These are phyloP conservation scores for Trifolium fragiferum DNA, from an alignment of 306 rosid genomes.

Conservation along the genomic window DNA sequence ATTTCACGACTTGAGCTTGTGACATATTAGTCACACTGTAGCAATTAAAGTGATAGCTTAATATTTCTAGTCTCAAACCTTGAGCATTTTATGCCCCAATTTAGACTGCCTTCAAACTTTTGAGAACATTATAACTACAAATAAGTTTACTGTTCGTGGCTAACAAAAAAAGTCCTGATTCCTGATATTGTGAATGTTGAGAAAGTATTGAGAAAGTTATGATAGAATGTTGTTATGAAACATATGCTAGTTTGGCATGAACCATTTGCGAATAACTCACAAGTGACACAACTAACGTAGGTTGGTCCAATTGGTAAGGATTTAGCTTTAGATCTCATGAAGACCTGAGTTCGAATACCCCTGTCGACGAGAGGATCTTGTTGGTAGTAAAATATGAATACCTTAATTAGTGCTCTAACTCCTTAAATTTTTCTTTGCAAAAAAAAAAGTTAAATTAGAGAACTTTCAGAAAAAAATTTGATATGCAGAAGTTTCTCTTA, in stretches of 20 bases:
- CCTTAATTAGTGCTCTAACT: neutral
- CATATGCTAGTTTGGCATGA: neutral
- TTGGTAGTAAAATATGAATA: neutral
- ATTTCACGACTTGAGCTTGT: neutral
- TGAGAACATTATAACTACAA: neutral
- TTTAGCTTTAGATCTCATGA: neutral
- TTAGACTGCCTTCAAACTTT: neutral
- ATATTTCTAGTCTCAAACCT: constrained; percentile 19
- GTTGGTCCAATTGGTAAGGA: neutral
- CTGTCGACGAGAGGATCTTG: neutral
- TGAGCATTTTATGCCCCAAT: neutral
- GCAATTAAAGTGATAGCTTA: neutral
- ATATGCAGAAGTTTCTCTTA: neutral
- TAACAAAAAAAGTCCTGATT: neutral
- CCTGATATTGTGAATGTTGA: no score
- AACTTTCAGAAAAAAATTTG: neutral
- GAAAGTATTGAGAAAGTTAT: neutral
- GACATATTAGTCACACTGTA: neutral
- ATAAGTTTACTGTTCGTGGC: neutral
- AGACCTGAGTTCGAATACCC: neutral
- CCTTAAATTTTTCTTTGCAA: neutral
- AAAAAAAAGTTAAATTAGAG: neutral
- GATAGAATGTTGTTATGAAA: neutral
- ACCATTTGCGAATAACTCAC: neutral
- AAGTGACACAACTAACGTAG: neutral